phyloP scores from a whole-genome alignment of 805 yeast genomes.

The Candida mattraensis region DNA sequence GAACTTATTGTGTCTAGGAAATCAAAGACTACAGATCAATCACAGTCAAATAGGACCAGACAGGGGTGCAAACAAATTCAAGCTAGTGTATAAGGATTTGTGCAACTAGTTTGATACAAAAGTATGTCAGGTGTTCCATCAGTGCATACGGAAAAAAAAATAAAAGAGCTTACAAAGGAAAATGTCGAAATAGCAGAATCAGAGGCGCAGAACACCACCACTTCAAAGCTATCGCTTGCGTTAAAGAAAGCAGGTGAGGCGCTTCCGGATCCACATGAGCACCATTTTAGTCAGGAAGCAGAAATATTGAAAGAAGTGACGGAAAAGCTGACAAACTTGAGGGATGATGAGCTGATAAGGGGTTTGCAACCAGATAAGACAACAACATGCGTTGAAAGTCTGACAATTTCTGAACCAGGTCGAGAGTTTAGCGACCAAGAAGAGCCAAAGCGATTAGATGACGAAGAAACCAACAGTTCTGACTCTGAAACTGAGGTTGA shows the following conservation, averaged over 20 bases:
- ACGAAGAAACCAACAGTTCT: conserved; percentile 29
- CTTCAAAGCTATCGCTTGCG: conserved; percentile 33
- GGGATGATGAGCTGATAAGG: conserved; percentile 21
- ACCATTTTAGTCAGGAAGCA: conserved; percentile 27
- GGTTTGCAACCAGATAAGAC: conserved; percentile 10
- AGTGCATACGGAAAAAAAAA: background rate
- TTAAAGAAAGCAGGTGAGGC: conserved; percentile 25
- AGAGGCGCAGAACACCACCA: conserved; percentile 12
- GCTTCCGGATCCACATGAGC: conserved; percentile 24
- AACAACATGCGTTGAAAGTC: conserved; percentile 8
- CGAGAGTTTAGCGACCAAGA: conserved; percentile 8
- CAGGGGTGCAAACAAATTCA: too few relatives aligned
- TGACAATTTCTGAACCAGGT: conserved; percentile 12
- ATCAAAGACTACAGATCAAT: too few relatives aligned
- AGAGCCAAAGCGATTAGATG: conserved; percentile 32
- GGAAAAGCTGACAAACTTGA: conserved; percentile 24
- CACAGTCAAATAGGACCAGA: background rate
- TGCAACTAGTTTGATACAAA: too few relatives aligned
- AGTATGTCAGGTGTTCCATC: conserved; percentile 5
- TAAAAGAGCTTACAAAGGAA: conserved; percentile 6
- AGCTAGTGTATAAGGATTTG: too few relatives aligned
- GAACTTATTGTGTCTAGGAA: too few relatives aligned
- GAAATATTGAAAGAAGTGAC: conserved; percentile 30
- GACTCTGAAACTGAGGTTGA: conserved; percentile 34
- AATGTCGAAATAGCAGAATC: conserved; percentile 3